phyloP scores from a whole-genome alignment of 75 land plant species.

The Sequoiadendron giganteum region DNA sequence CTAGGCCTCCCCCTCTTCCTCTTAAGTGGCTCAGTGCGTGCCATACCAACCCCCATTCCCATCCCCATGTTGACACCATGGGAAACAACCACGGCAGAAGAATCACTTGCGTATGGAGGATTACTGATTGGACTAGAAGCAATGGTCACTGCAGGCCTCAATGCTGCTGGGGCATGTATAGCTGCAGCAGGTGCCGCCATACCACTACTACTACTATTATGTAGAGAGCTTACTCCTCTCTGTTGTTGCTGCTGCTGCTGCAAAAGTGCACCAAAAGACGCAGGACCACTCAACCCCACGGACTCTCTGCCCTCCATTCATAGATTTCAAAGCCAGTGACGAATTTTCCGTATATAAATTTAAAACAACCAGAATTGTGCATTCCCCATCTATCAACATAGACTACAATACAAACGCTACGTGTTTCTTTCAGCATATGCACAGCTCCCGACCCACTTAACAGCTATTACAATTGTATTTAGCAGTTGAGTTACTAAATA shows the following conservation, averaged over 20 bases:
- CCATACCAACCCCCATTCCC: constrained; percentile 22
- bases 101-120: background rate
- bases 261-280: constrained; percentile 4
- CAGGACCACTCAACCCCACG: constrained; percentile 9
- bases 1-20: constrained; percentile 91
- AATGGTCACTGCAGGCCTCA: constrained; percentile 17
- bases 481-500: background rate
- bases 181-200: background rate
- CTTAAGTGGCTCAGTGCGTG: constrained; percentile 35
- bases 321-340: constrained; percentile 12
- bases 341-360: background rate
- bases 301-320: constrained; percentile 28
- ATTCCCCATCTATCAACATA: constrained; percentile 5
- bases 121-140: constrained; percentile 20
- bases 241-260: background rate
- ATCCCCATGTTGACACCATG: constrained; percentile 14
- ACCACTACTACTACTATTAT: constrained; percentile 1
- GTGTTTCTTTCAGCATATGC: background rate
- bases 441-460: background rate
- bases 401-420: background rate
- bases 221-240: constrained; percentile 9
- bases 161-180: constrained; percentile 7
- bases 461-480: background rate
- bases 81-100: constrained; percentile 12
- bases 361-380: background rate